These are phyloP conservation scores for Cercospora sp. DNA, from an alignment of 2,329 filamentous ascomycete genomes.

Conservation along the genomic window DNA sequence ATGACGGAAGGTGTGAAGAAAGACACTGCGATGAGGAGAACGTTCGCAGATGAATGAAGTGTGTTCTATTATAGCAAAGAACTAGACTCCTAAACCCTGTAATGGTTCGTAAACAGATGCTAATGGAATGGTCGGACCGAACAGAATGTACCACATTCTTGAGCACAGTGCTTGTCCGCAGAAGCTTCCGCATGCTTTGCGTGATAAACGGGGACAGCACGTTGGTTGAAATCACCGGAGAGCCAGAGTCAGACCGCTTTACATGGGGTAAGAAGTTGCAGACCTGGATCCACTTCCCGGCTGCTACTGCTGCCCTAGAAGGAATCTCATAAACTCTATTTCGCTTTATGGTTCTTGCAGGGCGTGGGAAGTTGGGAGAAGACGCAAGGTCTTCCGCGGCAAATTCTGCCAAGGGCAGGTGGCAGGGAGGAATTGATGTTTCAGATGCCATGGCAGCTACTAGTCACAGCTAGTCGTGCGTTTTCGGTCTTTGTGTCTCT, in stretches of 20 bases:
- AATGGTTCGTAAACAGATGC: background rate
- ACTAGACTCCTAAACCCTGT: background rate
- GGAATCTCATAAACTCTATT: background rate
- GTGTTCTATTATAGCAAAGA: conserved; percentile 1
- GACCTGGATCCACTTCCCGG: background rate
- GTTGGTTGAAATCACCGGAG: background rate
- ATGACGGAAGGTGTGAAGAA: background rate
- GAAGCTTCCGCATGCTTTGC: background rate
- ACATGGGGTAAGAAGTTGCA: background rate
- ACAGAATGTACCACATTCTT: background rate
- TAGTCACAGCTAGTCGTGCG: background rate
- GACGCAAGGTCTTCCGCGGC: background rate
- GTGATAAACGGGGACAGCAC: conserved; percentile 3
- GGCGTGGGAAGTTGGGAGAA: background rate
- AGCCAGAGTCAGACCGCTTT: background rate
- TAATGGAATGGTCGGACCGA: background rate
- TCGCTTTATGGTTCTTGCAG: background rate
- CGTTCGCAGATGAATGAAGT: background rate
- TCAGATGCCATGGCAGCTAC: background rate
- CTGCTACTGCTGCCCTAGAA: background rate
- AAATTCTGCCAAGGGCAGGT: background rate
- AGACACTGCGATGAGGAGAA: background rate
- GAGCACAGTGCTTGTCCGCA: background rate
- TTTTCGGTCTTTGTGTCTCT: background rate
- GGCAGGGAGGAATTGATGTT: background rate